Evolutionary conservation across 768 basidiomycete species (phyloP), one percentile per base, ranked within the genome.

Genomic region (Tricholomella constricta): DNA sequence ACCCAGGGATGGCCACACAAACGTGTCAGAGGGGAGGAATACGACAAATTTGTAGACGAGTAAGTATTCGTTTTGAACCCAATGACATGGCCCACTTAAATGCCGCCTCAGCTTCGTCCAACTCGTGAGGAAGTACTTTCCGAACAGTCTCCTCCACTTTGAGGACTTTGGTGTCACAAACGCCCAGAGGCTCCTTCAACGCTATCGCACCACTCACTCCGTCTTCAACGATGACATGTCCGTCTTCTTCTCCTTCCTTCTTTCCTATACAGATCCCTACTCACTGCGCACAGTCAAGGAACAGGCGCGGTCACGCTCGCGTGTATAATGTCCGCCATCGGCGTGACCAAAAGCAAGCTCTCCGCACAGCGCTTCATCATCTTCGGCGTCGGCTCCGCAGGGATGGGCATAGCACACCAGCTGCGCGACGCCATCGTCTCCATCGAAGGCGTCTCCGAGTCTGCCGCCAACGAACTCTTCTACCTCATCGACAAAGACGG

Each of bases 161-260:
- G 91, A 94, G 64, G 91, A 94, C 61, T 92, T 92, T 55, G 90
- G 90, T 3, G 83, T 89, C 2, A 77, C 78, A 25, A 92, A 93
- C 56, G 91, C 91, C 0, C 81, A 88, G 53, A 70, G 81, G 15
- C 66, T 93, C 1, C 74, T 94, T 32, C 75, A 83, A 36, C 70
- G 73, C 34, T 91, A 89, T 67, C 74, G 77, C 8, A 75, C 80
- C 37, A 68, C 77, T n/a, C 87, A 89, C 57, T 72, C 85, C 1
- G 79, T 83, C 4, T 88, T 94, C 76, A 94, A 94, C 64, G 92
- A 94, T 56, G 91, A 94, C 65, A 88, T 93, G 86, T 86, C 66
- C 1, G 66, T 62, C 44, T 32, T 8, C 23, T 51, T 26, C 32
- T 35, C 29, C 45, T 19, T 45, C n/a, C 10, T 34, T 2, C 9